phyloP scores from a whole-genome alignment of 148 eudicot species.

The Arbutus unedo region DNA sequence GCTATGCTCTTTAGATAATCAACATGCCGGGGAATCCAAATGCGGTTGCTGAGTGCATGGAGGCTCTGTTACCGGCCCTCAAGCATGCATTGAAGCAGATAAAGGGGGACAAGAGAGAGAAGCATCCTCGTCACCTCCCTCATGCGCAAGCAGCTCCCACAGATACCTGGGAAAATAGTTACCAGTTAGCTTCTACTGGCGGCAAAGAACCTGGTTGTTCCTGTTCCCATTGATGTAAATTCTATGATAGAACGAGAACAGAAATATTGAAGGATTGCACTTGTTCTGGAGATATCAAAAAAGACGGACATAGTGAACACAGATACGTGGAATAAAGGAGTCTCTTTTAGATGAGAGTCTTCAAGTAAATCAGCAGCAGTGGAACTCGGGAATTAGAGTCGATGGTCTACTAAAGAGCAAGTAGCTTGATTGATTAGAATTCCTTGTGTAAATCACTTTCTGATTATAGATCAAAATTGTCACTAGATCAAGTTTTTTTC shows the following conservation, averaged over 20 bases:
- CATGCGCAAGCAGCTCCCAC: constrained; percentile 64
- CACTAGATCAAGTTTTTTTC: too few species aligned
- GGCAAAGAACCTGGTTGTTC: constrained; percentile 54
- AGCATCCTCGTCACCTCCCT: constrained; percentile 84
- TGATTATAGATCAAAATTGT: too few species aligned
- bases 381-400: too few species aligned
- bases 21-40: constrained; percentile 99
- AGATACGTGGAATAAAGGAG: neutral
- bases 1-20: constrained; percentile 48
- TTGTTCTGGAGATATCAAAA: neutral
- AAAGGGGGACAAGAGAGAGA: constrained; percentile 92
- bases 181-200: constrained; percentile 38
- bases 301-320: neutral
- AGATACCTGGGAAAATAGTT: constrained; percentile 78
- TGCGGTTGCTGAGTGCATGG: constrained; percentile 97
- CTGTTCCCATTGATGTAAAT: constrained; percentile 55
- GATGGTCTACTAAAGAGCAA: too few species aligned
- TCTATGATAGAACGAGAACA: neutral
- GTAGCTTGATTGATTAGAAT: too few species aligned
- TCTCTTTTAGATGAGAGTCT: too few species aligned
- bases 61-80: constrained; percentile 79
- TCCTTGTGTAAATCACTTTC: too few species aligned
- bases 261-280: neutral
- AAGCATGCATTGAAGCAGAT: constrained; percentile 93
- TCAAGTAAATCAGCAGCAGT: too few species aligned